These are phyloP conservation scores for Mycena indigotica DNA, from an alignment of 768 basidiomycete species.

Conservation along the genomic window DNA sequence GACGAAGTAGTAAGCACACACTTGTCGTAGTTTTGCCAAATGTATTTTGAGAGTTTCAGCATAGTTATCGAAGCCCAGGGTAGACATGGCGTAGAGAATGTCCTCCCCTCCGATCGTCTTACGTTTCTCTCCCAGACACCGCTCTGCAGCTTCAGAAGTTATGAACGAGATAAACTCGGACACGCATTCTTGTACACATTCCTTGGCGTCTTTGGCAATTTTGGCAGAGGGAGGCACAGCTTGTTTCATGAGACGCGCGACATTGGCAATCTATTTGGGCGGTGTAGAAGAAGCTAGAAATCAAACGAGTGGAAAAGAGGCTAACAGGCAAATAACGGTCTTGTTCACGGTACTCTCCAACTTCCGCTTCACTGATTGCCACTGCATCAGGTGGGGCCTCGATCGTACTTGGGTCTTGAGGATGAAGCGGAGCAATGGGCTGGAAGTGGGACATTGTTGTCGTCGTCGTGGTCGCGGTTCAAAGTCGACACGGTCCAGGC, in stretches of 20 bases:
- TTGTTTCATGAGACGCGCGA: slow-evolving; percentile 94
- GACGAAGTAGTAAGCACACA: slow-evolving; percentile 30
- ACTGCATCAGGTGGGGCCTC: slow-evolving; percentile 8
- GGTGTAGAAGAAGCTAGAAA: background rate
- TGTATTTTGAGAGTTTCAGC: slow-evolving; percentile 92
- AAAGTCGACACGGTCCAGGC: background rate
- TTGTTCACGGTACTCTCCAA: slow-evolving; percentile 94
- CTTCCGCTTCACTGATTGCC: slow-evolving; percentile 76
- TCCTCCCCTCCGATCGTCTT: slow-evolving; percentile 99
- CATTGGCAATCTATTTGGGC: slow-evolving; percentile 85
- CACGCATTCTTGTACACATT: slow-evolving; percentile 97
- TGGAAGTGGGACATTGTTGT: background rate
- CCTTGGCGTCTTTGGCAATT: slow-evolving; percentile 98
- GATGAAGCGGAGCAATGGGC: background rate
- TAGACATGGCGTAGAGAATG: slow-evolving; percentile 92
- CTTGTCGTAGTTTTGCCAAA: slow-evolving; percentile 86
- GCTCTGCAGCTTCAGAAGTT: slow-evolving; percentile 95
- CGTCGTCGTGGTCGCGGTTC: background rate
- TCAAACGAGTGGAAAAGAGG: slow-evolving; percentile 14
- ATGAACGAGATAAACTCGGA: slow-evolving; percentile 99
- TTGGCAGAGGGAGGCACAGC: slow-evolving; percentile 90
- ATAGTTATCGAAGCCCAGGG: slow-evolving; percentile 94
- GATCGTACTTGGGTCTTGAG: background rate
- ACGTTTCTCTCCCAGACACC: slow-evolving; percentile 91
- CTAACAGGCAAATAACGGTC: slow-evolving; percentile 90